phyloP scores from a whole-genome alignment of 148 eudicot species.

The Cornus suecica region DNA sequence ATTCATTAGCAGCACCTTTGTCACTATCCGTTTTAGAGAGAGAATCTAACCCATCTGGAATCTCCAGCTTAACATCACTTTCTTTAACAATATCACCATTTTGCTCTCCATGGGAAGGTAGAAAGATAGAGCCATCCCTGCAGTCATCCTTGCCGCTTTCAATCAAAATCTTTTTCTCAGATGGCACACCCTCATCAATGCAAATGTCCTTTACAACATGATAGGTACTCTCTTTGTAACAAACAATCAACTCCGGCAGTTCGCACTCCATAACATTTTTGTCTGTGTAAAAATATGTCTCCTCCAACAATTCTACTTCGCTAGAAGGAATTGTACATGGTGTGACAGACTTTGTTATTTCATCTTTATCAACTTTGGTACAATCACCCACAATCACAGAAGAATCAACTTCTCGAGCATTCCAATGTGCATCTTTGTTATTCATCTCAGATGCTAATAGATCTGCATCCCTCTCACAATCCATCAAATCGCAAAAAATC shows the following conservation, averaged over 20 bases:
- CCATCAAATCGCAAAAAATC: constrained; percentile 26
- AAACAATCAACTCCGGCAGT: constrained; percentile 57
- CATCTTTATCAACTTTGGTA: constrained; percentile 22
- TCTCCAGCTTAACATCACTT: constrained; percentile 14
- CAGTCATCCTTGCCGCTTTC: constrained; percentile 22
- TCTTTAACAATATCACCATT: constrained; percentile 22
- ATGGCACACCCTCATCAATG: constrained; percentile 66
- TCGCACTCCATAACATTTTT: constrained; percentile 58
- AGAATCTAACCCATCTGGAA: constrained; percentile 24
- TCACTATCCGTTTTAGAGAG: constrained; percentile 21
- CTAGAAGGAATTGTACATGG: constrained; percentile 6
- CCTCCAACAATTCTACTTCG: constrained; percentile 27
- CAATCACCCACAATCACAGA: constrained; percentile 15
- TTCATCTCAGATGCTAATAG: constrained; percentile 39
- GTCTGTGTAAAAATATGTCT: constrained; percentile 51
- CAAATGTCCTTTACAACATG: constrained; percentile 75
- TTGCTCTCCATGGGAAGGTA: constrained; percentile 21
- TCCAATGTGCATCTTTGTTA: neutral
- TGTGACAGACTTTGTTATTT: constrained; percentile 10
- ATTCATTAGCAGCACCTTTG: constrained; percentile 17
- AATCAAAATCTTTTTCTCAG: constrained; percentile 39
- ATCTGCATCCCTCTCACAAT: constrained; percentile 35
- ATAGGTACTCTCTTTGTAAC: constrained; percentile 52
- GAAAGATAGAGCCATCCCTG: constrained; percentile 14
- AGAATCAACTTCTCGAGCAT: constrained; percentile 1